Percentiles rank a stretch among this genome's conserved stretches.
These are phyloP conservation scores for Metschnikowia gruessii DNA, from an alignment of 805 yeast genomes.

Conservation along the genomic window DNA sequence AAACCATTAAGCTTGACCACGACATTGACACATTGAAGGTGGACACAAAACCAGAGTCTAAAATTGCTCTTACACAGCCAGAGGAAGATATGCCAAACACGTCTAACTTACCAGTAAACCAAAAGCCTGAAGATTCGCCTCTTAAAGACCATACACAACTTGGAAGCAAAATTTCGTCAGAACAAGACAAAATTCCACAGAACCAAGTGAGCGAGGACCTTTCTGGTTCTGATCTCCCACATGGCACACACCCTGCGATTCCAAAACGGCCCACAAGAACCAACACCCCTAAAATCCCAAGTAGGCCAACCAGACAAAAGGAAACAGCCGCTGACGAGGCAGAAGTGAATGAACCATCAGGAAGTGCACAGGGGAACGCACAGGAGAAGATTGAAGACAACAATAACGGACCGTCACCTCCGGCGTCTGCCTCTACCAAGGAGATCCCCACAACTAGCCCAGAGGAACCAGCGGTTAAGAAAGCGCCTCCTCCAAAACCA, in stretches of 20 bases:
- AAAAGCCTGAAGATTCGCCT: background rate
- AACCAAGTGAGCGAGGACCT: background rate
- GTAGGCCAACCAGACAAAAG: constrained; percentile 1
- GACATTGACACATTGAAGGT: no score
- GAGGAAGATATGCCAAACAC: no score
- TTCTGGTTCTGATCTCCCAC: background rate
- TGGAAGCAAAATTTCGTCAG: background rate
- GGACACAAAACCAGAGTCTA: no score
- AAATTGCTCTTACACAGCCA: no score
- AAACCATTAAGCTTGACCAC: no score
- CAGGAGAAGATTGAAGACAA: background rate
- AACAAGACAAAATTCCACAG: background rate
- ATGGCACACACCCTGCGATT: constrained; percentile 5
- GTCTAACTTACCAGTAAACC: no score
- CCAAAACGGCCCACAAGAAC: constrained; percentile 10
- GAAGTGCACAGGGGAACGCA: background rate
- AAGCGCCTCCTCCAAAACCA: constrained; percentile 63
- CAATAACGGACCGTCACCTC: no score
- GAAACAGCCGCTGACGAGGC: no score
- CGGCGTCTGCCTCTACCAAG: no score
- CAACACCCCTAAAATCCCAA: constrained; percentile 7
- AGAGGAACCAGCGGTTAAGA: constrained; percentile 4
- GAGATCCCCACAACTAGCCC: background rate
- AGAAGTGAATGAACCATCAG: background rate
- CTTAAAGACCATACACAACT: background rate